Percentiles rank a stretch among this genome's conserved stretches.
Evolutionary conservation across 2,329 filamentous ascomycete species (phyloP).

Genomic region (Hypoxylon sp.): DNA sequence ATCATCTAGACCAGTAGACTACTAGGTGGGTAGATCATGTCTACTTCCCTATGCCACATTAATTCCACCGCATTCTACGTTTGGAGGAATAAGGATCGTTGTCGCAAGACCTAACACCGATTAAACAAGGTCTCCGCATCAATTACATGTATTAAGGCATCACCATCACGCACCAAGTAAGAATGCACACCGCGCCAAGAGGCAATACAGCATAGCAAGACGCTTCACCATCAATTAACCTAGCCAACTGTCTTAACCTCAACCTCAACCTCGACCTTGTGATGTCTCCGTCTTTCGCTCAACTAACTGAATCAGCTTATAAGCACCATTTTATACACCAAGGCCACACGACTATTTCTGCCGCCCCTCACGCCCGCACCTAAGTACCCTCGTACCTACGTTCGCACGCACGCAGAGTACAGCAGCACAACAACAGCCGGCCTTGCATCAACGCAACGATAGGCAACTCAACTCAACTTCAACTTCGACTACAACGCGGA

Average conservation of each 20-base stretch:
- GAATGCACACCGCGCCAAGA: not conserved
- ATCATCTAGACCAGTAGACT: no score
- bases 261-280: not conserved
- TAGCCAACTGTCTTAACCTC: not conserved
- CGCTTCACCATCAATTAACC: conserved; percentile 6
- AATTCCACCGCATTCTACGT: no score
- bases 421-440: not conserved
- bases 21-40: no score
- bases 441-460: conserved; percentile 3
- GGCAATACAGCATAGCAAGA: not conserved
- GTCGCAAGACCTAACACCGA: no score
- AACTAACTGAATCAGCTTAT: conserved; percentile 3
- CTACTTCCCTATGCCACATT: no score
- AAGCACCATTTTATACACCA: conserved; percentile 9
- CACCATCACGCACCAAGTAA: not conserved
- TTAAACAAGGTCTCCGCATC: not conserved
- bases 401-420: not conserved
- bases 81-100: no score
- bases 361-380: not conserved
- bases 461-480: not conserved
- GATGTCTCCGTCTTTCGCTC: not conserved
- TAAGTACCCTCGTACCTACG: not conserved
- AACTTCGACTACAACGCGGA: not conserved
- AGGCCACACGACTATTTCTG: not conserved
- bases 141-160: not conserved